A percentile compares a stretch with the other conserved stretches of the same genome.
Evolutionary conservation across 1,284 basidiomycete species (phyloP).

Genomic region (Naganishia sp.): DNA sequence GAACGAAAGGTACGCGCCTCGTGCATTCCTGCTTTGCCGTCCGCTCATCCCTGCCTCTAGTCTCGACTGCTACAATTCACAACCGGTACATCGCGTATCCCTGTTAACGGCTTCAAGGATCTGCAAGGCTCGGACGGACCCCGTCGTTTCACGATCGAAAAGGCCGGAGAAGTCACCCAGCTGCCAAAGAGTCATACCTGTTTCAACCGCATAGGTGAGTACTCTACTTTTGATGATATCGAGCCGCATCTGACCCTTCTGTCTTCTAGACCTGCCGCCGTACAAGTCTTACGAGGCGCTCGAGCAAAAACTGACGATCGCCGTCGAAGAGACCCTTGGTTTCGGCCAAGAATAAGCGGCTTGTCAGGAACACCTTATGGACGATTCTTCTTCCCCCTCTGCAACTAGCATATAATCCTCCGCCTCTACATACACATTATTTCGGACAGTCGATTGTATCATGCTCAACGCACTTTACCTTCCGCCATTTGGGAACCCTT

Average conservation of each 20-base stretch:
- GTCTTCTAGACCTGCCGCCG: constrained; percentile 75
- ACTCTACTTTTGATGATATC: not conserved
- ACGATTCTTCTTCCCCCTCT: not conserved
- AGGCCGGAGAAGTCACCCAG: constrained; percentile 87
- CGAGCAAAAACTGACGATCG: constrained; percentile 84
- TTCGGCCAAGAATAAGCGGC: constrained; percentile 54
- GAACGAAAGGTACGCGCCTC: constrained; percentile 68
- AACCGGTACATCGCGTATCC: constrained; percentile 94
- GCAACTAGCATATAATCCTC: constrained; percentile 7
- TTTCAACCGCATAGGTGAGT: constrained; percentile 67
- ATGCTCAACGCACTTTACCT: constrained; percentile 18
- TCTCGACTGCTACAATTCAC: constrained; percentile 93
- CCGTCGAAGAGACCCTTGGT: constrained; percentile 69
- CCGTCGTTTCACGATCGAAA: constrained; percentile 91
- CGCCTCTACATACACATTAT: not conserved
- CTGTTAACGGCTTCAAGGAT: constrained; percentile 99
- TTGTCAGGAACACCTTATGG: not conserved
- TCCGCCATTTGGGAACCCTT: not conserved
- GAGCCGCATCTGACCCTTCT: constrained; percentile 18
- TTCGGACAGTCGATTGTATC: constrained; percentile 7
- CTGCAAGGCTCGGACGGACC: constrained; percentile 97
- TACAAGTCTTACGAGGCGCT: constrained; percentile 87
- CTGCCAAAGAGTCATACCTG: constrained; percentile 84
- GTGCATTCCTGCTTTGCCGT: constrained; percentile 18
- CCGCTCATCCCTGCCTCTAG: constrained; percentile 33